A percentile compares a stretch with the other conserved stretches of the same genome.
phyloP scores from a whole-genome alignment of 2,329 filamentous ascomycete species.

The Pleurostoma richardsiae region DNA sequence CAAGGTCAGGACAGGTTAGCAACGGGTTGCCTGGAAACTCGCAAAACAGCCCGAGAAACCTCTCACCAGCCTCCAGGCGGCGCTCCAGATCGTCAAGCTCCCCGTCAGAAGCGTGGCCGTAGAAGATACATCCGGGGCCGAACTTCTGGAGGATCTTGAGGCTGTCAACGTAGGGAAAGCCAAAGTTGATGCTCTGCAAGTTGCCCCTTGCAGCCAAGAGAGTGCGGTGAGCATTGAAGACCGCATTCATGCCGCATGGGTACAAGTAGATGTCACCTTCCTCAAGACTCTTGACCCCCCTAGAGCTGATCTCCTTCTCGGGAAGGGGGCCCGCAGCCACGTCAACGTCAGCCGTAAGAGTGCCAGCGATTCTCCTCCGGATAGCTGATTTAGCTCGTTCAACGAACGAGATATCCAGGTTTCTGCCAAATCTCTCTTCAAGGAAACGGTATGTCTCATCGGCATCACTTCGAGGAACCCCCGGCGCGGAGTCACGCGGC shows the following conservation, averaged over 20 bases:
- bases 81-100: constrained; percentile 82
- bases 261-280: constrained; percentile 88
- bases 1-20: constrained; percentile 76
- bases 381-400: constrained; percentile 82
- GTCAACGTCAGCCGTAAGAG: constrained; percentile 68
- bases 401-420: constrained; percentile 75
- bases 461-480: constrained; percentile 20
- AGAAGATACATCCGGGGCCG: constrained; percentile 83
- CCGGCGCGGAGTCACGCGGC: constrained; percentile 15
- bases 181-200: constrained; percentile 79
- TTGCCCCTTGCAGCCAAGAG: constrained; percentile 60
- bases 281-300: constrained; percentile 60
- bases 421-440: constrained; percentile 90
- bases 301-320: constrained; percentile 39
- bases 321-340: constrained; percentile 48
- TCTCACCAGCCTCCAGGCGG: constrained; percentile 66
- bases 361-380: constrained; percentile 80
- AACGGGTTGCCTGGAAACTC: constrained; percentile 95
- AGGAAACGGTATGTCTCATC: constrained; percentile 76
- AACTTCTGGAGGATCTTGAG: constrained; percentile 94
- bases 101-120: constrained; percentile 69
- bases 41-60: constrained; percentile 79
- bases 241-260: constrained; percentile 89
- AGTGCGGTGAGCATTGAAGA: constrained; percentile 80
- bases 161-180: constrained; percentile 97